Percentiles rank a stretch among this genome's conserved stretches.
These are phyloP conservation scores for Lentinula sp. DNA, from an alignment of 768 basidiomycete species.

Conservation along the genomic window DNA sequence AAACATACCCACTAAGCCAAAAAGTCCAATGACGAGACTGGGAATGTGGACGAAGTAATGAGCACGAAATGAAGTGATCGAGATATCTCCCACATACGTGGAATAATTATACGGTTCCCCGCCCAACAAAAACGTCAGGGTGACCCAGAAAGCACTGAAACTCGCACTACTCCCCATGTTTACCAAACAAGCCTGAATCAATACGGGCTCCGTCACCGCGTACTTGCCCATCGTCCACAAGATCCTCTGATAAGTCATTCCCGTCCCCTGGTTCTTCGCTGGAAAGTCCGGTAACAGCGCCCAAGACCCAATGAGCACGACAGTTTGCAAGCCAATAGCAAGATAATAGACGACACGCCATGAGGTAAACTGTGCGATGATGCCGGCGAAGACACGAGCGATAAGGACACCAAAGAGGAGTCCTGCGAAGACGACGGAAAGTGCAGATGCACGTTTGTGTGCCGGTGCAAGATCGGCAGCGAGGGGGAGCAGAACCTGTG, in stretches of 20 bases:
- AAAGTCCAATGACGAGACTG: slow-evolving; percentile 46
- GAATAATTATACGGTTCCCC: slow-evolving; percentile 73
- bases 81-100: slow-evolving; percentile 37
- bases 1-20: slow-evolving; percentile 44
- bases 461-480: slow-evolving; percentile 82
- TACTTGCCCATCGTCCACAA: slow-evolving; percentile 75
- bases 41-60: background rate
- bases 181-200: slow-evolving; percentile 65
- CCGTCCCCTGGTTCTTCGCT: slow-evolving; percentile 49
- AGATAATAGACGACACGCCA: slow-evolving; percentile 80
- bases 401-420: slow-evolving; percentile 69
- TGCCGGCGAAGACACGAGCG: slow-evolving; percentile 69
- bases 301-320: slow-evolving; percentile 56
- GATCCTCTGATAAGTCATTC: slow-evolving; percentile 60
- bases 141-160: slow-evolving; percentile 63
- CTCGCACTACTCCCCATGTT: slow-evolving; percentile 57
- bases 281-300: slow-evolving; percentile 79
- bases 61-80: background rate
- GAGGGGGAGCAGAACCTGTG: slow-evolving; percentile 71
- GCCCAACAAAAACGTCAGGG: slow-evolving; percentile 76
- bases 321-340: slow-evolving; percentile 62
- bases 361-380: slow-evolving; percentile 64
- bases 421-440: slow-evolving; percentile 67
- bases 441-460: slow-evolving; percentile 63
- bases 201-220: slow-evolving; percentile 68